phyloP scores from a whole-genome alignment of 78 protist species.

The Dictyostelium capitatum region DNA sequence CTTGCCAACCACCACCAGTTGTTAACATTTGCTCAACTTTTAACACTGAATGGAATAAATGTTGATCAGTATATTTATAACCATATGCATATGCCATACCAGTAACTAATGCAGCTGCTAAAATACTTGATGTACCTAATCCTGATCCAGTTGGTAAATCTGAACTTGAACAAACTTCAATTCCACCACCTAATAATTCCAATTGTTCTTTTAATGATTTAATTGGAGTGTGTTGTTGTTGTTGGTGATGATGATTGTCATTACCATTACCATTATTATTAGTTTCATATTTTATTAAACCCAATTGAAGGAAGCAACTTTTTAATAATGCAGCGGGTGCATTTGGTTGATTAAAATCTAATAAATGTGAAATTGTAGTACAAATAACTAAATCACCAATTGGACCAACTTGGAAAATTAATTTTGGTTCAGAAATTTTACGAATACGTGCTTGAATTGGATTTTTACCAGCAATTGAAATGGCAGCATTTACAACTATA shows the following conservation, averaged over 20 bases:
- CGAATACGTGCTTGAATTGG: slow-evolving; percentile 35
- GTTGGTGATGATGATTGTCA: too few species aligned
- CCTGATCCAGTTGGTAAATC: slow-evolving; percentile 86
- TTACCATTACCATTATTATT: not conserved
- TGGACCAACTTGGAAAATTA: not conserved
- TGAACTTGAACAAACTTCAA: slow-evolving; percentile 35
- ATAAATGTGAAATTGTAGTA: slow-evolving; percentile 9
- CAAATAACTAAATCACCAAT: slow-evolving; percentile 13
- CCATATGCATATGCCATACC: slow-evolving; percentile 69
- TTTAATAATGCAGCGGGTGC: slow-evolving; percentile 29
- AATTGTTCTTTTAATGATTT: slow-evolving; percentile 20
- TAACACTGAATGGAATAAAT: slow-evolving; percentile 72
- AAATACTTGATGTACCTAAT: slow-evolving; percentile 77
- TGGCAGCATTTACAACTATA: slow-evolving; percentile 47
- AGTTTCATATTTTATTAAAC: not conserved
- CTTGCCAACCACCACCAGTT: slow-evolving; percentile 93
- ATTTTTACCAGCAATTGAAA: slow-evolving; percentile 8
- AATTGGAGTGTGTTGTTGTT: not conserved
- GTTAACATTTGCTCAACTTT: slow-evolving; percentile 89
- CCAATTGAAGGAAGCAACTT: slow-evolving; percentile 64
- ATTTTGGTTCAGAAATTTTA: not conserved
- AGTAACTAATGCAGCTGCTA: slow-evolving; percentile 63
- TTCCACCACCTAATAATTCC: slow-evolving; percentile 82
- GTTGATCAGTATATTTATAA: slow-evolving; percentile 1
- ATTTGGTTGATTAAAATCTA: slow-evolving; percentile 45